A percentile compares a stretch with the other conserved stretches of the same genome.
Conservation (phyloP, 331 rosid species). For the Stylosanthes scabra region DNA sequence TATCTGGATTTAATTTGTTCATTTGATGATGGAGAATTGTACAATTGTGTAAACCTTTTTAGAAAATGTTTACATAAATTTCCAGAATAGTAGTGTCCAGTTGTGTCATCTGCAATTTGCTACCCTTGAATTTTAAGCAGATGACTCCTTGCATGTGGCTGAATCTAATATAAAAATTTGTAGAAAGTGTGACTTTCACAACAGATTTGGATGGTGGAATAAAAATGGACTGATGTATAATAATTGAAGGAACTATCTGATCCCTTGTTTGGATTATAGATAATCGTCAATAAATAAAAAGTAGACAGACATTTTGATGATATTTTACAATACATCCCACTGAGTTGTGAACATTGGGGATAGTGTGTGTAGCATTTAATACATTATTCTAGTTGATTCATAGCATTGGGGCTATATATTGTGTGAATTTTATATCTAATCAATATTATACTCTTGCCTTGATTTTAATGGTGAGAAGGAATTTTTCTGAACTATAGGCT, state of each 20-base stretch:
- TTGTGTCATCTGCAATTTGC: background rate
- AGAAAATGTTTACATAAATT: background rate
- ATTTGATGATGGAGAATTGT: conserved; percentile 2
- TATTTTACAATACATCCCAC: conserved; percentile 8
- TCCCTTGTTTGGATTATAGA: background rate
- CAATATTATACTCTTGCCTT: conserved; percentile 5
- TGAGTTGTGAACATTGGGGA: conserved; percentile 18
- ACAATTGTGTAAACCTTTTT: background rate
- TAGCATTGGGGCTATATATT: conserved; percentile 21
- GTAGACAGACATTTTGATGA: background rate
- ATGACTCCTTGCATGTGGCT: background rate
- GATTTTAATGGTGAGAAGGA: conserved; percentile 29
- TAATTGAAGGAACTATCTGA: background rate
- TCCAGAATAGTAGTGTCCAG: background rate
- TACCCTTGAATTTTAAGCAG: background rate
- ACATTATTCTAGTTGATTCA: conserved; percentile 23
- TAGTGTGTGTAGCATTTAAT: background rate
- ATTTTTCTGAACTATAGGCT: conserved; percentile 8
- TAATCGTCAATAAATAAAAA: too few species aligned
- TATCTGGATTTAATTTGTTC: background rate
- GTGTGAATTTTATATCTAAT: conserved; percentile 21
- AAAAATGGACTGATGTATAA: background rate
- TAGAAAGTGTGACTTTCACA: background rate
- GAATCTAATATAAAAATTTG: background rate
- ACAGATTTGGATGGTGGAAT: background rate